Evolutionary conservation across 2,329 filamentous ascomycete species (phyloP).

Genomic region (Cadophora sp.): DNA sequence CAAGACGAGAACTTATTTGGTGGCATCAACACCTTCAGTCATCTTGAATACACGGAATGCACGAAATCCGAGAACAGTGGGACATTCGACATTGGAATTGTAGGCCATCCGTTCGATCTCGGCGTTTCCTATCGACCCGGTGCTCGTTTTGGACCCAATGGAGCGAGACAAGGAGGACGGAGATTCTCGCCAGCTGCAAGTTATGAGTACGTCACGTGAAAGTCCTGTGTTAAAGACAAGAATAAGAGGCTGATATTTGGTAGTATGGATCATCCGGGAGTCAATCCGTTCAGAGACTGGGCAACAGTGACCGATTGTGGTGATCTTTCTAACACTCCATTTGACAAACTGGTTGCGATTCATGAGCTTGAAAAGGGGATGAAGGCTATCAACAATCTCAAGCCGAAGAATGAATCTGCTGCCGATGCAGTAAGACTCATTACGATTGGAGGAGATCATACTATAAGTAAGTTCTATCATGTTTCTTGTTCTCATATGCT

Average conservation of each 20-base stretch:
- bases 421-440: conserved; percentile 39
- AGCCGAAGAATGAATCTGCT: conserved; percentile 38
- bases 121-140: conserved; percentile 42
- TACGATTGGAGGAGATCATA: conserved; percentile 43
- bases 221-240: too few species aligned
- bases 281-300: conserved; percentile 42
- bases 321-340: conserved; percentile 41
- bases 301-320: conserved; percentile 41
- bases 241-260: conserved; percentile 21
- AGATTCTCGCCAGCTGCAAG: conserved; percentile 35
- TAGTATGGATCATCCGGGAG: conserved; percentile 39
- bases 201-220: conserved; percentile 37
- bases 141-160: conserved; percentile 43
- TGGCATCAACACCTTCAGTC: conserved; percentile 39
- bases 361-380: conserved; percentile 41
- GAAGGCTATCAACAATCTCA: conserved; percentile 34
- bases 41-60: conserved; percentile 40
- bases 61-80: conserved; percentile 33
- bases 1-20: conserved; percentile 24
- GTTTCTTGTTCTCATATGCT: background rate
- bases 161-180: conserved; percentile 38
- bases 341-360: conserved; percentile 41
- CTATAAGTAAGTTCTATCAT: conserved; percentile 37
- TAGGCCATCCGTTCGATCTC: conserved; percentile 43
- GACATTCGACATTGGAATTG: conserved; percentile 43